Evolutionary conservation across 163 green algal genomes (phyloP).

Genomic region (Botryococcus braunii): DNA sequence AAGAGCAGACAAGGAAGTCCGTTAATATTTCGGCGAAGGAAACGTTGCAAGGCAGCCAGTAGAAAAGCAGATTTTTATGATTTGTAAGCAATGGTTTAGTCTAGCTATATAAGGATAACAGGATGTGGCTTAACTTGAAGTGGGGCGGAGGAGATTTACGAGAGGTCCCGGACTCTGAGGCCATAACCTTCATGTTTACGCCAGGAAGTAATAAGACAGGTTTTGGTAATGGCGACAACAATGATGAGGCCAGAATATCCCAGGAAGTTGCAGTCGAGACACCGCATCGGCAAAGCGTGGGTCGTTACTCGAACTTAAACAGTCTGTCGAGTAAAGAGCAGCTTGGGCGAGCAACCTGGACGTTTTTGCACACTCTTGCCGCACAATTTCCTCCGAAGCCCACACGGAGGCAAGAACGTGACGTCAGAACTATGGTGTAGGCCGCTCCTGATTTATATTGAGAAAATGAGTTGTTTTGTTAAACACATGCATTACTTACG

Average conservation of each 20-base stretch:
- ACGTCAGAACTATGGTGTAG: too few species aligned
- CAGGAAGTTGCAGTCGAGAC: background rate
- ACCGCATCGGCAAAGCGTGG: background rate
- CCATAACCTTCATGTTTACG: background rate
- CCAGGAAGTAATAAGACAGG: background rate
- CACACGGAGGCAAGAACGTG: slow-evolving; percentile 56
- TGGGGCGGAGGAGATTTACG: background rate
- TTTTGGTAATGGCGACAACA: background rate
- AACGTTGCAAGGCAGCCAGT: too few species aligned
- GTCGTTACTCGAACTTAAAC: background rate
- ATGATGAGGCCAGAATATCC: background rate
- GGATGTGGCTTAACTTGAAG: too few species aligned
- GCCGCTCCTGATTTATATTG: background rate
- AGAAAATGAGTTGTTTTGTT: too few species aligned
- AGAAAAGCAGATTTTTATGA: too few species aligned
- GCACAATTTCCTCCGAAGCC: slow-evolving; percentile 78
- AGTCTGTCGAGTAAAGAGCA: slow-evolving; percentile 40
- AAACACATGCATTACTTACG: background rate
- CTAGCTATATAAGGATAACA: too few species aligned
- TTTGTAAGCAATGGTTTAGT: too few species aligned
- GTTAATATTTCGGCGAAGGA: too few species aligned
- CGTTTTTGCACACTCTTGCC: slow-evolving; percentile 80
- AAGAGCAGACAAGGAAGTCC: too few species aligned
- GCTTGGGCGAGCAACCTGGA: slow-evolving; percentile 78
- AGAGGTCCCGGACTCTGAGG: background rate